These are phyloP conservation scores for Cordyceps tenuipes DNA, from an alignment of 2,329 filamentous ascomycete genomes.

Conservation along the genomic window DNA sequence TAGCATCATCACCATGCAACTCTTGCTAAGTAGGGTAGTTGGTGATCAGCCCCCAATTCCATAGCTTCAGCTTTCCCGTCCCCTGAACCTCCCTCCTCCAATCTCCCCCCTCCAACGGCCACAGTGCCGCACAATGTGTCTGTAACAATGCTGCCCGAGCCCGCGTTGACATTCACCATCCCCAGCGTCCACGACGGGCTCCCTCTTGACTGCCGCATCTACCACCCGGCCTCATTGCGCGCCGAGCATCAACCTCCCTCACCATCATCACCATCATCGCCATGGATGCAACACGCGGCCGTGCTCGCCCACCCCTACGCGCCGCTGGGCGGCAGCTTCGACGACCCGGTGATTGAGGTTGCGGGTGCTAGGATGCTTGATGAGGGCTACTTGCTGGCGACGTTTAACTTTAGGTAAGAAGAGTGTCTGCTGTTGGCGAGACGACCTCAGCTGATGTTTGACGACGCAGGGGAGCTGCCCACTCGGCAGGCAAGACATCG, in stretches of 20 bases:
- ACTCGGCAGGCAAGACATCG: slow-evolving; percentile 69
- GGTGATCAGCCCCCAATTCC: not conserved
- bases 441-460: slow-evolving; percentile 12
- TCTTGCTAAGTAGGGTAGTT: not conserved
- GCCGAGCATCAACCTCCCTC: too few relatives aligned
- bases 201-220: slow-evolving; percentile 72
- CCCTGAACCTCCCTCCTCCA: not conserved
- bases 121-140: slow-evolving; percentile 12
- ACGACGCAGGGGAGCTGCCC: slow-evolving; percentile 58
- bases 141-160: slow-evolving; percentile 44
- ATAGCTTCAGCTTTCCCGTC: not conserved
- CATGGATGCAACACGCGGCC: slow-evolving; percentile 39
- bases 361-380: slow-evolving; percentile 57
- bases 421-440: not conserved
- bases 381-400: slow-evolving; percentile 66
- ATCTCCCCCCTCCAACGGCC: not conserved
- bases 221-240: slow-evolving; percentile 50
- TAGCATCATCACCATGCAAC: not conserved
- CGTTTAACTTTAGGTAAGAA: slow-evolving; percentile 81
- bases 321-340: slow-evolving; percentile 73
- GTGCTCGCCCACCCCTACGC: slow-evolving; percentile 88
- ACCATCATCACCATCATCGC: not conserved
- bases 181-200: slow-evolving; percentile 76
- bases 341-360: slow-evolving; percentile 70
- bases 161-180: slow-evolving; percentile 61